phyloP scores from a whole-genome alignment of 495 filamentous ascomycete species.

The Xylaria nigripes region DNA sequence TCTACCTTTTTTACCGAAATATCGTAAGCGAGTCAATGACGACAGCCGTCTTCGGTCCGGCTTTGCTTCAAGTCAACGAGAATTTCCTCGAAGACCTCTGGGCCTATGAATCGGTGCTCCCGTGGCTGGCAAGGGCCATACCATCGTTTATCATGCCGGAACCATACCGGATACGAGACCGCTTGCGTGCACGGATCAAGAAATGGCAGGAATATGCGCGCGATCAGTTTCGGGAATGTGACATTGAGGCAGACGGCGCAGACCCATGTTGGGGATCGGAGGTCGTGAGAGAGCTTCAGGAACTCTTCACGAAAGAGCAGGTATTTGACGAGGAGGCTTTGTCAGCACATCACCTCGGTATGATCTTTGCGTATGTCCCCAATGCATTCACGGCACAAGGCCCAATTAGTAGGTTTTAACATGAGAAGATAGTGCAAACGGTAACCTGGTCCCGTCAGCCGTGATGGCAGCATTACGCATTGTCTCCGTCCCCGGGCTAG shows the following conservation, averaged over 20 bases:
- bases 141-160: slow-evolving; percentile 1
- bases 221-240: not conserved
- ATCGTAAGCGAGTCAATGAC: slow-evolving; percentile 1
- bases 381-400: no score
- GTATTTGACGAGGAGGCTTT: slow-evolving; percentile 14
- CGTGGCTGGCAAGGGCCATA: not conserved
- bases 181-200: not conserved
- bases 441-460: no score
- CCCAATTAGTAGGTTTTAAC: no score
- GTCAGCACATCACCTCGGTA: slow-evolving; percentile 10
- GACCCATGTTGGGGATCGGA: slow-evolving; percentile 8
- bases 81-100: slow-evolving; percentile 3
- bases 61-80: not conserved
- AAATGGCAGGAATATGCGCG: slow-evolving; percentile 6
- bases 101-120: slow-evolving; percentile 1
- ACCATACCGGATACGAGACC: slow-evolving; percentile 1
- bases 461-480: no score
- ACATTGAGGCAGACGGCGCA: slow-evolving; percentile 3
- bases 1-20: slow-evolving; percentile 1
- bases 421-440: no score
- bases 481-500: no score
- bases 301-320: slow-evolving; percentile 3
- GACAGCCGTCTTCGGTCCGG: slow-evolving; percentile 4
- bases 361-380: no score
- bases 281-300: slow-evolving; percentile 2